These are phyloP conservation scores for Fusarium sp. DNA, from an alignment of 2,329 filamentous ascomycete species.

Conservation along the genomic window DNA sequence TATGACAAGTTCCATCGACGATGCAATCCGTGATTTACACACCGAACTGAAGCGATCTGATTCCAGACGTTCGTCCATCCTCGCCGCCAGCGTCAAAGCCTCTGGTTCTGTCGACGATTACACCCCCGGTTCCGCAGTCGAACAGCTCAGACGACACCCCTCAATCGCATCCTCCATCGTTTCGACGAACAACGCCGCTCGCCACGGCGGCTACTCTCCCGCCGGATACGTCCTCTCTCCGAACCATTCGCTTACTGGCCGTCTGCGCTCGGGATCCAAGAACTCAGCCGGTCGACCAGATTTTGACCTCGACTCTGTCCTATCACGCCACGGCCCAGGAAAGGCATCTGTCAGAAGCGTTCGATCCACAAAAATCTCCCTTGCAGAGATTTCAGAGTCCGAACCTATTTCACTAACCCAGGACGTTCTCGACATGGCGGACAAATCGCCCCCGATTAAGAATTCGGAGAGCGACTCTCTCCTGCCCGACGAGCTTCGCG, in stretches of 20 bases:
- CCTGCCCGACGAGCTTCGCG: conserved; percentile 50
- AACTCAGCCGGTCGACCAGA: conserved; percentile 56
- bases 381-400: conserved; percentile 68
- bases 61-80: conserved; percentile 72
- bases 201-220: conserved; percentile 77
- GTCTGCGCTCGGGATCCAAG: conserved; percentile 66
- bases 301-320: conserved; percentile 52
- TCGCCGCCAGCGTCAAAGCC: conserved; percentile 58
- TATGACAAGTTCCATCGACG: conserved; percentile 78
- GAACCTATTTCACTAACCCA: conserved; percentile 63
- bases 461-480: conserved; percentile 54
- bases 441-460: conserved; percentile 52
- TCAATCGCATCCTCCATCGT: conserved; percentile 71
- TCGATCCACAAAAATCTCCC: conserved; percentile 60
- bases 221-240: conserved; percentile 76
- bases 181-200: conserved; percentile 73
- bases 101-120: conserved; percentile 47
- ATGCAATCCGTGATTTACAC: conserved; percentile 80
- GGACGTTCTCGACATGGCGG: conserved; percentile 65
- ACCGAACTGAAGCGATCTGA: conserved; percentile 76
- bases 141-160: conserved; percentile 54
- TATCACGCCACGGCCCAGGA: conserved; percentile 64
- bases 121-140: conserved; percentile 35
- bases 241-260: conserved; percentile 68
- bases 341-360: conserved; percentile 64